These are phyloP conservation scores for Salix suchowensis DNA, from an alignment of 345 rosid species.

Conservation along the genomic window DNA sequence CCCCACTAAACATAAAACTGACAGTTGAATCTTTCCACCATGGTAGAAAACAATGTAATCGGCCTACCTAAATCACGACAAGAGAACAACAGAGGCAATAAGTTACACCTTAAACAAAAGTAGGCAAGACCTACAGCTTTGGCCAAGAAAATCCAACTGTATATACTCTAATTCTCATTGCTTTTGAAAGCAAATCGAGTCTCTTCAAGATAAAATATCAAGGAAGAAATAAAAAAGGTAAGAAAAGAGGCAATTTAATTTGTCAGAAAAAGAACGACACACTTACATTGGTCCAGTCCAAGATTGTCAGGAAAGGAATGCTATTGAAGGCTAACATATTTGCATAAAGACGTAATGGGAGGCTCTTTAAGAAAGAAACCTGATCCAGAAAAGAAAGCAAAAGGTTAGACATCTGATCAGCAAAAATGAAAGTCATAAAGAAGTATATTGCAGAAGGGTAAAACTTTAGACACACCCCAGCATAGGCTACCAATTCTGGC, in stretches of 20 bases:
- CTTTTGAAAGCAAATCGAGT: background rate
- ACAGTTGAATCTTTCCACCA: constrained; percentile 97
- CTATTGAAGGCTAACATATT: constrained; percentile 51
- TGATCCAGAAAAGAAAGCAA: background rate
- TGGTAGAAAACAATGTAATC: constrained; percentile 75
- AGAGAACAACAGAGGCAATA: background rate
- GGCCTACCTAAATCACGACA: constrained; percentile 57
- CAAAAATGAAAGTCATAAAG: constrained; percentile 2
- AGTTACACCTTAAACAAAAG: background rate
- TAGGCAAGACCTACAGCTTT: background rate
- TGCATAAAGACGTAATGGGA: constrained; percentile 60
- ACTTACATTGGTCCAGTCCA: constrained; percentile 75
- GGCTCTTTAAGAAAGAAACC: constrained; percentile 72
- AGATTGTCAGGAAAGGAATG: constrained; percentile 47
- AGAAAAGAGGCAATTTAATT: background rate
- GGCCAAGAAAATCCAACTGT: background rate
- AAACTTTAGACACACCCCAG: constrained; percentile 54
- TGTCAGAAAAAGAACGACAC: constrained; percentile 13
- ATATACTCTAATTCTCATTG: background rate
- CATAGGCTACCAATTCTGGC: constrained; percentile 70
- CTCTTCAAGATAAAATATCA: background rate
- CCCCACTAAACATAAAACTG: constrained; percentile 79
- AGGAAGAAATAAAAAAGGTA: background rate
- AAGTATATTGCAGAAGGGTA: background rate
- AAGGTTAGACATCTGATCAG: background rate